Base-by-base conservation (phyloP, 2,329 filamentous ascomycete species). In the Aspergillus viridinutans region DNA sequence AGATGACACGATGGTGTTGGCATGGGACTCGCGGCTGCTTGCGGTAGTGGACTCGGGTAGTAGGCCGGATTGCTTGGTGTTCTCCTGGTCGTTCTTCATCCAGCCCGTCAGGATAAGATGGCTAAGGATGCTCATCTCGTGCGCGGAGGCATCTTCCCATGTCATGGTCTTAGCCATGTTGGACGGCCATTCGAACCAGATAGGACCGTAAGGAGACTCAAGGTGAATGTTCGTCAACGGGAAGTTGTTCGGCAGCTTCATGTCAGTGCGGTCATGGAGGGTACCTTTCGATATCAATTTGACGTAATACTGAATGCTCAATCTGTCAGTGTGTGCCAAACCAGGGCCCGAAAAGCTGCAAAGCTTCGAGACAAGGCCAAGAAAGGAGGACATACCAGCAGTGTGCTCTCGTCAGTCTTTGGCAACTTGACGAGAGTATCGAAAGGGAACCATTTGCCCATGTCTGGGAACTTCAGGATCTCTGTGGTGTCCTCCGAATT, bases 381-480 rank as follows among this genome's bases (percentile, higher is more conserved):
- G 10, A 50, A 20, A 49, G 14, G 26, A 21, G 6, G 20, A 49
- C 67, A 51, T 69, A 75, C 74, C 63, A 64, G 60, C 47, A 72
- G 53, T 1, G 61, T 56, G 2, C 60, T 51, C 25, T 68, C 54
- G 26, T 59, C 53, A n/a, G 61, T 60, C 10, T 61, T 60, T 2
- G 64, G 63, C 50, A 67, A 56, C 17, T 63, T 71, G 26, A 60
- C 65, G 17, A 76, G 57, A 1, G 69, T 69, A 48, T 78, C 75
- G 52, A 77, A 77, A 0, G 76, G 74, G 65, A 76, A 78, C 61
- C 61, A 74, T 54, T 68, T 67, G 9, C 65, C 60, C 3, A 66
- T 62, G 6, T 66, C 64, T 5, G 67, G 63, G 26, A 69, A 61
- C 17, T 61, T 61, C 48, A 63, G 49, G 5, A 62, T 61, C 12